Evolutionary conservation across 2,329 filamentous ascomycete genomes (phyloP).

Genomic region (Colletotrichum eleusines): DNA sequence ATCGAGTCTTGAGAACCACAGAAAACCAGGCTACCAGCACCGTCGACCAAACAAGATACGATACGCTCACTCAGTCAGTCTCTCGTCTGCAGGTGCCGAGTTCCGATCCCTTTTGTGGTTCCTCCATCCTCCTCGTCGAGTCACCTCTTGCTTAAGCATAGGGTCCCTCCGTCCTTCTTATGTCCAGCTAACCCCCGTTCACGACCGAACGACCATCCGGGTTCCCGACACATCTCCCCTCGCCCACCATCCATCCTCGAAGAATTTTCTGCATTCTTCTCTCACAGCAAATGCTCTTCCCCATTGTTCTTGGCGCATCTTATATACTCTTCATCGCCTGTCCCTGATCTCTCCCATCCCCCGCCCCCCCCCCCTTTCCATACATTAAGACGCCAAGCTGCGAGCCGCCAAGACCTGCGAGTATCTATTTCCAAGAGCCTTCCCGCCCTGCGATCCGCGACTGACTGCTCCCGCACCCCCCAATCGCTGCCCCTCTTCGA

Average conservation of each 20-base stretch:
- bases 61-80: not conserved
- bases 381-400: conserved; percentile 40
- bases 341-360: too few relatives aligned
- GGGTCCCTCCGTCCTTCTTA: conserved; percentile 35
- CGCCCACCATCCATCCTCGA: conserved; percentile 3
- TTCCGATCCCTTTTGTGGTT: conserved; percentile 30
- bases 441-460: not conserved
- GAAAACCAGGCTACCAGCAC: not conserved
- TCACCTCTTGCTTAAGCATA: conserved; percentile 24
- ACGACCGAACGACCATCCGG: conserved; percentile 39
- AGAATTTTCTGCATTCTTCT: not conserved
- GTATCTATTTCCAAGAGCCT: conserved; percentile 14
- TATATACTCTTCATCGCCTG: conserved; percentile 34
- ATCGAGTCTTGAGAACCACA: conserved; percentile 7
- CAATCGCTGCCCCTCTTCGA: conserved; percentile 12
- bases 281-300: not conserved
- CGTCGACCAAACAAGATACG: conserved; percentile 23
- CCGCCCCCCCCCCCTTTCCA: conserved; percentile 5
- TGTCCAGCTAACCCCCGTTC: conserved; percentile 24
- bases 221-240: conserved; percentile 28
- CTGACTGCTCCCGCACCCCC: conserved; percentile 1
- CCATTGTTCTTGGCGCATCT: conserved; percentile 23
- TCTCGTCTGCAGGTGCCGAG: conserved; percentile 30
- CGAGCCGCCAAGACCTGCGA: conserved; percentile 36
- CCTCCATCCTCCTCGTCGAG: conserved; percentile 28